Base-by-base conservation (phyloP, 1,284 basidiomycete genomes). In the Sporisorium scitamineum region DNA sequence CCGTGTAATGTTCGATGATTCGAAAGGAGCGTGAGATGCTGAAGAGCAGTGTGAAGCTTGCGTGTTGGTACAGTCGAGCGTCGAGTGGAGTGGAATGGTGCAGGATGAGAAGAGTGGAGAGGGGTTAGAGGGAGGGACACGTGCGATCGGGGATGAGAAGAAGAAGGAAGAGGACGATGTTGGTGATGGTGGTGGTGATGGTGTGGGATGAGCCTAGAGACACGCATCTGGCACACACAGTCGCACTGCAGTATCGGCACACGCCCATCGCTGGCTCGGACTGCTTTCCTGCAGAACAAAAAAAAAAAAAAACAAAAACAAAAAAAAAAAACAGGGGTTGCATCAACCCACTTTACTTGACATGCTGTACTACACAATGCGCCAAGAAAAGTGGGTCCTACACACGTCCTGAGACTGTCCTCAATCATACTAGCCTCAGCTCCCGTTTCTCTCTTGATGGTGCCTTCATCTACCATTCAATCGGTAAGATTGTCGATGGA, bases 11-110 rank as follows among this genome's bases (percentile, higher is more conserved):
- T 14, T n/a, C 0, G 50, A 34, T 44, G 31, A 18, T 13, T 9
- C 14, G 29, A 52, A 20, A n/a, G 14, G 66, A 74, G 53, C 42
- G 71, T 69, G 47, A n/a, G 45, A 10, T 70, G 71, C 66, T 74
- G 71, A 70, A 74, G 71, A 74, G 71, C 71, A 62, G 66, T 68
- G 29, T 64, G 22, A 18, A 42, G 41, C 53, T 48, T 41, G 53
- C n/a, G 14, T 50, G 53, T 42, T 39, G 55, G 18, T 48, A 52
- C 22, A 34, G 29, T 53, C 3, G 41, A 13, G 6, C 14, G 29
- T 0, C 24, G 18, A 29, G 24, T 18, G n/a, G 48, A 29, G 20
- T 31, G 39, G 29, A 11, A 7, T 14, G 39, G 10, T 26, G 54
- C n/a, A n/a, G n/a, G n/a, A n/a, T n/a, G 27, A 50, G 27, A 11